Evolutionary conservation across 1,284 basidiomycete species (phyloP).

Genomic region (Cystobasidium sp.): DNA sequence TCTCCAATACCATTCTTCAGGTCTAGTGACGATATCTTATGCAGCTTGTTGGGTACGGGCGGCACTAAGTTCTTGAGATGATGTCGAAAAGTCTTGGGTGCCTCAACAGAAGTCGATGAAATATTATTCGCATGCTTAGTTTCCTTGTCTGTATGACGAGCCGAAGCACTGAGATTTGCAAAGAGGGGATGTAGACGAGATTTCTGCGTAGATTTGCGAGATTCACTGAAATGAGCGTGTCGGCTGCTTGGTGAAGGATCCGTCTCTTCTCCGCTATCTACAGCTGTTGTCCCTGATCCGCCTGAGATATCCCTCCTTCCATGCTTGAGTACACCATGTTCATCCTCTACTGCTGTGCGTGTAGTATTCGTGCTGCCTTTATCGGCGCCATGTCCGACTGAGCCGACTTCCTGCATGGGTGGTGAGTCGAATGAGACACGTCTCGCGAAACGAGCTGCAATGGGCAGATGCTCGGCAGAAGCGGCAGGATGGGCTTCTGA

Average conservation of each 20-base stretch:
- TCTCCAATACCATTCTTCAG: conserved; percentile 16
- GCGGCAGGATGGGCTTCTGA: conserved; percentile 11
- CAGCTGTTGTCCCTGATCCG: conserved; percentile 33
- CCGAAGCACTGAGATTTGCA: neutral
- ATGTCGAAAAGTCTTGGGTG: conserved; percentile 42
- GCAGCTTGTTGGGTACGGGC: conserved; percentile 46
- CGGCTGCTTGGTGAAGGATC: conserved; percentile 7
- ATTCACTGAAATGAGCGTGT: conserved; percentile 5
- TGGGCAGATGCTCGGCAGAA: conserved; percentile 72
- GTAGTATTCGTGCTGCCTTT: conserved; percentile 9
- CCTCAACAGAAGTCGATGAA: conserved; percentile 3
- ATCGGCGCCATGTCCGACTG: neutral
- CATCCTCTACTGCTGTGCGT: conserved; percentile 2
- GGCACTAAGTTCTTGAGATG: conserved; percentile 45
- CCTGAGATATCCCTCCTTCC: conserved; percentile 31
- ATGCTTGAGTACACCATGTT: neutral
- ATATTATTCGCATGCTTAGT: neutral
- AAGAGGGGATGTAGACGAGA: conserved; percentile 28
- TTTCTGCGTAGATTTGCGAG: conserved; percentile 1
- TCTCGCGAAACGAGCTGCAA: conserved; percentile 76
- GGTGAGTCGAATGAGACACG: conserved; percentile 28
- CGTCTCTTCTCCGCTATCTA: conserved; percentile 36
- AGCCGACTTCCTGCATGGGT: neutral
- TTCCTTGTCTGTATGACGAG: neutral
- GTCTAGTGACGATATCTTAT: conserved; percentile 35